Conservation (phyloP, 768 basidiomycete species). For the Tricholoma sp. region DNA sequence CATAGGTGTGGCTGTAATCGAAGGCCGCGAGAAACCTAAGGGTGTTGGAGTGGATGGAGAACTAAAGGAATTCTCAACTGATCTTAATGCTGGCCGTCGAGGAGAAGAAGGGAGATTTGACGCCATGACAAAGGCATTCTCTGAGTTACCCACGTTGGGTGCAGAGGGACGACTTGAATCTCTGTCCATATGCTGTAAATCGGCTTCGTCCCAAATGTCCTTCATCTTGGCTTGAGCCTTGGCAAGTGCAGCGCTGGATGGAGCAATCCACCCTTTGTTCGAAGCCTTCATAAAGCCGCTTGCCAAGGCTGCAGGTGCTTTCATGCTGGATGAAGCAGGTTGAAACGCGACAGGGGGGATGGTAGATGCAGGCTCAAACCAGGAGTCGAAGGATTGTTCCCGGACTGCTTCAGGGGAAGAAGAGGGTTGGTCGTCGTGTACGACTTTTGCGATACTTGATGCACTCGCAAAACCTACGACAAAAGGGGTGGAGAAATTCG, state of each 20-base stretch:
- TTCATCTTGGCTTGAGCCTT: slow-evolving; percentile 49
- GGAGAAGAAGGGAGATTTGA: slow-evolving; percentile 21
- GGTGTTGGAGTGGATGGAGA: slow-evolving; percentile 40
- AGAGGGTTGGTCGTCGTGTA: slow-evolving; percentile 23
- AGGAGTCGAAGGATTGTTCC: slow-evolving; percentile 40
- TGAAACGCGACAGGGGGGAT: slow-evolving; percentile 31
- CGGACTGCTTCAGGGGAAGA: slow-evolving; percentile 36
- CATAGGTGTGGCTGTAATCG: slow-evolving; percentile 8
- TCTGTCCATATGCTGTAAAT: slow-evolving; percentile 9
- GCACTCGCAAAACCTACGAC: slow-evolving; percentile 24
- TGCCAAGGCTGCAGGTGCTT: slow-evolving; percentile 3
- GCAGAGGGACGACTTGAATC: slow-evolving; percentile 5
- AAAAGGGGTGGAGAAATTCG: slow-evolving; percentile 12
- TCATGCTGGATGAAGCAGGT: slow-evolving; percentile 21
- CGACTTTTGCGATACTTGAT: slow-evolving; percentile 13
- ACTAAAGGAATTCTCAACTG: slow-evolving; percentile 31
- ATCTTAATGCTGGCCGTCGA: slow-evolving; percentile 29
- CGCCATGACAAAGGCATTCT: slow-evolving; percentile 24
- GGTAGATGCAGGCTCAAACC: slow-evolving; percentile 40
- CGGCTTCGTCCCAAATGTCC: slow-evolving; percentile 41
- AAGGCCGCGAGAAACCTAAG: slow-evolving; percentile 20
- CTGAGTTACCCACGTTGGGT: slow-evolving; percentile 10
- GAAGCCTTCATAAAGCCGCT: slow-evolving; percentile 28
- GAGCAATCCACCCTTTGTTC: slow-evolving; percentile 36
- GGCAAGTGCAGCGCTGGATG: slow-evolving; percentile 49